A percentile compares a stretch with the other conserved stretches of the same genome.
Evolutionary conservation across 352 stramenopile genomes (phyloP).

Genomic region (Pythium brachiatum): DNA sequence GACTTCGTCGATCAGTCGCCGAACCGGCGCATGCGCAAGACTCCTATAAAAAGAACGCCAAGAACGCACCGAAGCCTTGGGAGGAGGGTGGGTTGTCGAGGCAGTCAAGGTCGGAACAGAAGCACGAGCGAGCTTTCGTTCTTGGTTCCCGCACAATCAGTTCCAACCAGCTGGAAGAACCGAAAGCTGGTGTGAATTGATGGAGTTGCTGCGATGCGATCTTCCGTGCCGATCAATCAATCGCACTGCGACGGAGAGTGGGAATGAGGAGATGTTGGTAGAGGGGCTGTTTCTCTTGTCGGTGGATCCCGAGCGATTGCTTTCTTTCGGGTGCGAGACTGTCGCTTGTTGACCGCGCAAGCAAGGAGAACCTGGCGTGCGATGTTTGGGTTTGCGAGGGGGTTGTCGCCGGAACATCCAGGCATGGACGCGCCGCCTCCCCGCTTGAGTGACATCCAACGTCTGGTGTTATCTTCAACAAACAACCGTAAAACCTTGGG

Average conservation of each 20-base stretch:
- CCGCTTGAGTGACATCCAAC: slow-evolving; percentile 12
- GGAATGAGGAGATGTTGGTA: neutral
- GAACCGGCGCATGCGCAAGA: slow-evolving; percentile 10
- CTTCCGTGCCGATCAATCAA: neutral
- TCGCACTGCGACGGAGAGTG: neutral
- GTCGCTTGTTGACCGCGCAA: neutral
- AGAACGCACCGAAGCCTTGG: neutral
- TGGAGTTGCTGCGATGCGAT: neutral
- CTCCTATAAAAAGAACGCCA: neutral
- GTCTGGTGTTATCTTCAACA: slow-evolving; percentile 20
- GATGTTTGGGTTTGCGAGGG: neutral
- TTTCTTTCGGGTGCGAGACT: neutral
- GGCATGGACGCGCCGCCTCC: neutral
- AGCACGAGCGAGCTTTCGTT: neutral
- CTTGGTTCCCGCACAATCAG: neutral
- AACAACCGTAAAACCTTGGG: slow-evolving; percentile 14
- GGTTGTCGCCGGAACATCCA: too few relatives aligned
- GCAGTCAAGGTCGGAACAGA: neutral
- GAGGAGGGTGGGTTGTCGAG: neutral
- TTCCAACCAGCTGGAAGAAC: neutral
- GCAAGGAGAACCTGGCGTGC: neutral
- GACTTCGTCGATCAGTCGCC: slow-evolving; percentile 27
- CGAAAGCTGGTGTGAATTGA: neutral
- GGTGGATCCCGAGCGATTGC: neutral
- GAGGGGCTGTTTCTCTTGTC: neutral